Base-by-base conservation (phyloP, 331 rosid genomes). In the Stylosanthes scabra region DNA sequence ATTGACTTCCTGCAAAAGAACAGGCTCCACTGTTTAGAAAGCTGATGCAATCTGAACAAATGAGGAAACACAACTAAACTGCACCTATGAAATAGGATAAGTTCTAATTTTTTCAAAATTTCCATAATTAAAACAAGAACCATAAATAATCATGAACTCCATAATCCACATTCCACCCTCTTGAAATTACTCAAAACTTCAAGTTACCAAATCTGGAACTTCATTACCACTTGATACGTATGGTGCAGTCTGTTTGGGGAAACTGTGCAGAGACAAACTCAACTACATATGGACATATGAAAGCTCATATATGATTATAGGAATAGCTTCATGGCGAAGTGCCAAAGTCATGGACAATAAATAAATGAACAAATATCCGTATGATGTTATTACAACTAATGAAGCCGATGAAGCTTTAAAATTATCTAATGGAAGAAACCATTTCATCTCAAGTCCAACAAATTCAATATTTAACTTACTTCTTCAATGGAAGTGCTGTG, bases 401-500 rank as follows among this genome's bases (percentile, higher is more conserved):
- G 37, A 31, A 31, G 51, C 20, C 13, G 16, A 6, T 25, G 63
- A 60, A 50, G 70, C 58, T 39, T 40, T 39, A 41, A 27, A 68
- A 6, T 40, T 16, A 69, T 55, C 40, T 8, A 39, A 11, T 40
- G 39, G 20, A 66, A 59, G 58, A 42, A 64, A 77, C 8, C 63
- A 51, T 60, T 60, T 77, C 25, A 49, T 11, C 27, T 50, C 67
- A 37, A 69, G 39, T 69, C 56, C 62, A 66, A 20, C 60, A 6
- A 3, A 52, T 63, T 49, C 37, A 67, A 65, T 67, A 80, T 49
- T 29, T 40, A 75, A 79, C 96, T 84, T 86, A 93, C 98, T 57
- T 89, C 93, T 84, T 91, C 88, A 78, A 93, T 89, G 90, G 89
- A 89, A 9, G 97, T 93, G 86, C 98, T 89, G 81, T 93, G 98